These are phyloP conservation scores for Flaveria brownii DNA, from an alignment of 129 eudicot genomes.

Conservation along the genomic window DNA sequence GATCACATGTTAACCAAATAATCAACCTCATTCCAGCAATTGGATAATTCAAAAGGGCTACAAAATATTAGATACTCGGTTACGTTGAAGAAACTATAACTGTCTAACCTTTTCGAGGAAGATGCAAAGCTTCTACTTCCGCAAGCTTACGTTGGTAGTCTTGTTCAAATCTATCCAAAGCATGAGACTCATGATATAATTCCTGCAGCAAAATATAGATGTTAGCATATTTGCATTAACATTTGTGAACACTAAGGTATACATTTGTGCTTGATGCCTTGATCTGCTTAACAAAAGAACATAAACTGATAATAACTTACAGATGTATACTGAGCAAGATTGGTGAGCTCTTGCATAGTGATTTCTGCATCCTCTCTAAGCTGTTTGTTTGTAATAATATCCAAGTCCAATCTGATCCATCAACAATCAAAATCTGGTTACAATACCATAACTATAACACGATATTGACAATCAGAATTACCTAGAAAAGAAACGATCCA, in stretches of 20 bases:
- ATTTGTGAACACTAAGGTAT: neutral
- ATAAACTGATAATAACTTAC: conserved; percentile 46
- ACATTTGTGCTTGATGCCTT: neutral
- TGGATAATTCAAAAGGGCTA: neutral
- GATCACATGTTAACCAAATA: conserved; percentile 22
- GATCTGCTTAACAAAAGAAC: neutral
- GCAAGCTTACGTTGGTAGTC: conserved; percentile 82
- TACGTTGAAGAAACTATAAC: neutral
- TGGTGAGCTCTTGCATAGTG: conserved; percentile 71
- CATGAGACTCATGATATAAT: conserved; percentile 80
- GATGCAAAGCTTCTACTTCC: conserved; percentile 80
- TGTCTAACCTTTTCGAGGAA: conserved; percentile 80
- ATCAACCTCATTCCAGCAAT: conserved; percentile 16
- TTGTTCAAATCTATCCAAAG: conserved; percentile 90
- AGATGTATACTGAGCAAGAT: conserved; percentile 86
- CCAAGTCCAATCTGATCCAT: conserved; percentile 69
- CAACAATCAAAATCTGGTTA: conserved; percentile 25
- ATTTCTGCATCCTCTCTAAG: conserved; percentile 71
- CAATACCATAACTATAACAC: conserved; percentile 7
- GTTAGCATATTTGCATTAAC: conserved; percentile 22
- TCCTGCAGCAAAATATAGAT: conserved; percentile 54
- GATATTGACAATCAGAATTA: conserved; percentile 34
- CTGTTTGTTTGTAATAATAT: conserved; percentile 45
- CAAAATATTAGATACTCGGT: neutral
- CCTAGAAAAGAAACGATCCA: conserved; percentile 78